Evolutionary conservation across 305 asterid species (phyloP), one percentile per base, ranked within the genome.

Genomic region (Plantago lanceolata): DNA sequence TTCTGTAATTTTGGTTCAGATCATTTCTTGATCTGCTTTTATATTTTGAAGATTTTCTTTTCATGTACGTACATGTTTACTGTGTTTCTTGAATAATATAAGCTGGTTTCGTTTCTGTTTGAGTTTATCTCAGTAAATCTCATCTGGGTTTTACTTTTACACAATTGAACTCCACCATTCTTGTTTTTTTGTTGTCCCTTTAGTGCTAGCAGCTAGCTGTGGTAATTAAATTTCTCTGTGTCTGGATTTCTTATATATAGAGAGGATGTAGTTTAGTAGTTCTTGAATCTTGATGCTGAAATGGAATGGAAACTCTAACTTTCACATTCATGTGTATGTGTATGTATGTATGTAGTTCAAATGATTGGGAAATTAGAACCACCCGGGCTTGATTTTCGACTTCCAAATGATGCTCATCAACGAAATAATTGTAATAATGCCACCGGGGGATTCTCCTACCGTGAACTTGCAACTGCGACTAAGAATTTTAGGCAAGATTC

Each of bases 391-490:
- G 28, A 64, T 60, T 57, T 55, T 20, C 26, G 52, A 8, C 70
- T 63, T 56, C 45, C 65, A 52, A 48, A 66, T 65, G 72, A 68
- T 44, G 69, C 31, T 48, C 73, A 68, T 48, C 33, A 26, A 28
- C 20, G 24, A 28, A 64, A 60, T 24, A 61, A 26, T 24, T 24
- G 28, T 24, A 24, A 24, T 2, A 73, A 40, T 40, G 45, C 45
- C 1, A 40, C 61, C 17, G 20, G 54, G 47, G 28, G 67, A 45
- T 80, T 80, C 68, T 75, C 77, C 12, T 80, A 57, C 57, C 66
- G 75, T 18, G 82, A 77, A 57, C 77, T 80, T 57, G 82, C 81
- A 63, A 58, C 68, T 5, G 79, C 81, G 17, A 75, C 81, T 33
- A 65, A 75, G 50, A 75, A 75, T 72, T 80, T 80, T 63, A 70